phyloP scores from a whole-genome alignment of 495 filamentous ascomycete species.

The Penicillium nucicola region DNA sequence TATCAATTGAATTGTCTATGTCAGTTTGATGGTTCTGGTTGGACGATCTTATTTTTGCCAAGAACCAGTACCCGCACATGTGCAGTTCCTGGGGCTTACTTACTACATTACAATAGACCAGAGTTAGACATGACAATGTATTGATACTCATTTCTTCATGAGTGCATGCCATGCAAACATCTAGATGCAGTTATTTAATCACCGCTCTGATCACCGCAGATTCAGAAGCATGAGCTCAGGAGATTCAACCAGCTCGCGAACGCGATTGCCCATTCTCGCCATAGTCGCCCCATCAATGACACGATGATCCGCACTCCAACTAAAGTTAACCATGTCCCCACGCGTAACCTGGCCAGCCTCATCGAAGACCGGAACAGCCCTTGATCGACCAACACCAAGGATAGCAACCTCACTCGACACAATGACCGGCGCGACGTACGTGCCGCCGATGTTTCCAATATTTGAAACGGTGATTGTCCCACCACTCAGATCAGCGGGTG shows the following conservation, averaged over 20 bases:
- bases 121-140: no score
- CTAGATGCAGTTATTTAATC: no score
- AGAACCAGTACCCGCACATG: no score
- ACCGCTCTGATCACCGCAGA: constrained; percentile 31
- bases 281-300: constrained; percentile 93
- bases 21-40: neutral
- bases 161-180: no score
- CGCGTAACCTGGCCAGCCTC: constrained; percentile 83
- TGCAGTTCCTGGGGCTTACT: no score
- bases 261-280: constrained; percentile 80
- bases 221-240: constrained; percentile 75
- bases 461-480: constrained; percentile 96
- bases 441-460: constrained; percentile 94
- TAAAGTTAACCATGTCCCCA: constrained; percentile 87
- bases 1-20: neutral
- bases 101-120: no score
- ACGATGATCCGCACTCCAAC: constrained; percentile 95
- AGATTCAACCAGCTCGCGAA: constrained; percentile 74
- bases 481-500: constrained; percentile 71
- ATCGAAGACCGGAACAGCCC: constrained; percentile 65
- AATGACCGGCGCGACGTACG: constrained; percentile 87
- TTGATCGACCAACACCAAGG: constrained; percentile 79
- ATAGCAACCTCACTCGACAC: constrained; percentile 88
- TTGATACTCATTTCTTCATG: no score
- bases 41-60: no score